Base-by-base conservation (phyloP, 78 protist species). In the Dictyostelium purpureum region DNA sequence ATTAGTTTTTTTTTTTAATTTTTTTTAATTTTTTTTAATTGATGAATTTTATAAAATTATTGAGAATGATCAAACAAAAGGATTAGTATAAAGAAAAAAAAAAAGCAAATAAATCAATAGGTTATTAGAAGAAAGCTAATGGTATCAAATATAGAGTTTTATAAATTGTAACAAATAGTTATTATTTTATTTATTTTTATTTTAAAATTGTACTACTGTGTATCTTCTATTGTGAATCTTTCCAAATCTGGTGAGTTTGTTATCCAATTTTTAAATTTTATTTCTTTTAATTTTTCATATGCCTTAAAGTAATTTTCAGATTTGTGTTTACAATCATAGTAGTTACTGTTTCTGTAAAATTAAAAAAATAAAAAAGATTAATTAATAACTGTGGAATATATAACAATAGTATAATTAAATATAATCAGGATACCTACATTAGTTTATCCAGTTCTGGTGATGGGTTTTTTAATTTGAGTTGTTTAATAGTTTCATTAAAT, bases 221-320 rank as follows among this genome's bases (percentile, higher is more conserved):
- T n/a, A n/a, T n/a, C n/a, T 16, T 63, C n/a, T 33, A 63, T 18
- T 31, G 6, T 24, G 33, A 63, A 63, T 1, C 1, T 33, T 63
- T 63, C 71, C 11, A 63, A 11, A 18, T 63, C 42, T 3, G 71
- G 43, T 16, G 71, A 33, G 6, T 82, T 82, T n/a, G 90, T 82
- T 45, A 70, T 2, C 90, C 90, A 82, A 70, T 82, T 82, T 52
- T 56, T 14, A 70, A 82, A 82, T 65, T 43, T 67, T 42, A 70
- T 9, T 47, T 67, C 35, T 54, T 70, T 82, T 54, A 82, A 28
- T 26, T 52, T 49, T 33, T 67, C 35, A 51, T 70, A 70, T 3
- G 69, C 71, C 26, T 52, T 24, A 31, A 24, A 70, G 52, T 82
- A 82, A 9, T 35, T 43, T 52, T 16, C 12, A 43, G 90, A 33